Evolutionary conservation across 345 rosid genomes (phyloP).

Genomic region (Syzygium oleosum): DNA sequence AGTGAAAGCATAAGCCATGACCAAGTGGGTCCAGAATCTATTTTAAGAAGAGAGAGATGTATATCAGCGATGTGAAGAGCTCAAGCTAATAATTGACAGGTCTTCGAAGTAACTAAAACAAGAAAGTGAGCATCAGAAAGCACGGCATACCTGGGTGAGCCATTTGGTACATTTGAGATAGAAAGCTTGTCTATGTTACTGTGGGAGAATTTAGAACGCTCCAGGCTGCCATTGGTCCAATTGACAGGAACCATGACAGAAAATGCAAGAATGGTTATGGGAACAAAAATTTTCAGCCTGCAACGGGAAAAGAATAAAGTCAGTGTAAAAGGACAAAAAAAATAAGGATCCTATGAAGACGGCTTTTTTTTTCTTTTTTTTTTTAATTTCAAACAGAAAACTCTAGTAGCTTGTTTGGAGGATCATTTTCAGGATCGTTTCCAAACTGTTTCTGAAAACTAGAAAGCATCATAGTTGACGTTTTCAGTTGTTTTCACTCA

Average conservation of each 20-base stretch:
- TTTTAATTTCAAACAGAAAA: background rate
- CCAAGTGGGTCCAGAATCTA: slow-evolving; percentile 93
- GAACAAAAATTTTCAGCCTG: slow-evolving; percentile 85
- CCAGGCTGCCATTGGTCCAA: slow-evolving; percentile 67
- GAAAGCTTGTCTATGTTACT: slow-evolving; percentile 82
- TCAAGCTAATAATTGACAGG: background rate
- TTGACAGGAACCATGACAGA: slow-evolving; percentile 74
- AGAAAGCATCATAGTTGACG: background rate
- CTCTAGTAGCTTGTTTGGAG: background rate
- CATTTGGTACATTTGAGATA: slow-evolving; percentile 76
- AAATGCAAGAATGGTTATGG: slow-evolving; percentile 66
- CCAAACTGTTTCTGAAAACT: background rate
- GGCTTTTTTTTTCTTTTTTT: background rate
- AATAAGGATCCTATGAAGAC: background rate
- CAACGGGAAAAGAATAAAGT: slow-evolving; percentile 4
- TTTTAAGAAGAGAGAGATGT: background rate
- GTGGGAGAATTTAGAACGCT: slow-evolving; percentile 42
- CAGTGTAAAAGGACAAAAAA: background rate
- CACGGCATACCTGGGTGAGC: slow-evolving; percentile 51
- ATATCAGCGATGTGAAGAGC: background rate
- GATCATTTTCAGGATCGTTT: background rate
- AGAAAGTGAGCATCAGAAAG: background rate
- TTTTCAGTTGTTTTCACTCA: background rate
- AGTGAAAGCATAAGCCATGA: slow-evolving; percentile 82
- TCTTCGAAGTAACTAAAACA: background rate